Percentiles rank a stretch among this genome's conserved stretches.
Conservation (phyloP, 192 early-diverging fungal species). For the Rhizophlyctis rosea region DNA sequence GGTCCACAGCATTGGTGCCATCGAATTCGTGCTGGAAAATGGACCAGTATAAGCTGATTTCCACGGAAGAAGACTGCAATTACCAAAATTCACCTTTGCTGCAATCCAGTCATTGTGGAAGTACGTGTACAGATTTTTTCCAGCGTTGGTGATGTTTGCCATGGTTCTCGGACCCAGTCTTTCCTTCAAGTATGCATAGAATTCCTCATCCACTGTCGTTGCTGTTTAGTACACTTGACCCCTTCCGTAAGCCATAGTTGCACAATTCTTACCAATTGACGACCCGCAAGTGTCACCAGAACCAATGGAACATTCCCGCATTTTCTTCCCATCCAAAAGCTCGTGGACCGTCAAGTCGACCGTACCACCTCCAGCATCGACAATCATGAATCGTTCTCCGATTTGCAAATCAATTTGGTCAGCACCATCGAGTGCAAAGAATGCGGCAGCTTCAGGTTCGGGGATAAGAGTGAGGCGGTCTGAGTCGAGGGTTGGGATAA, state of each 20-base stretch:
- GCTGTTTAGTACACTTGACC: too few relatives aligned
- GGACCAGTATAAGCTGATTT: not conserved
- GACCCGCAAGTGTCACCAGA: conserved; percentile 1
- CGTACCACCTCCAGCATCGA: not conserved
- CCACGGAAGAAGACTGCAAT: too few relatives aligned
- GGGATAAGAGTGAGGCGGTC: not conserved
- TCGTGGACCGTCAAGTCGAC: not conserved
- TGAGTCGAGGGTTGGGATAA: not conserved
- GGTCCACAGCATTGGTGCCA: not conserved
- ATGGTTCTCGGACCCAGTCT: not conserved
- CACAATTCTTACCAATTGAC: not conserved
- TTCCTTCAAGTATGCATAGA: not conserved
- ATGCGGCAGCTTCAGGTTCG: not conserved
- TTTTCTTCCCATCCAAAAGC: not conserved
- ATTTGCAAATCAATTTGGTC: not conserved
- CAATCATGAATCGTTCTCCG: not conserved
- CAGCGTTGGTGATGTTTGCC: not conserved
- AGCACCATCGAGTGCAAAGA: not conserved
- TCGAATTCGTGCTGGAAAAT: not conserved
- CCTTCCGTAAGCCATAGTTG: too few relatives aligned
- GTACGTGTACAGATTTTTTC: not conserved
- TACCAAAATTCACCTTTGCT: not conserved
- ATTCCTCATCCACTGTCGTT: not conserved
- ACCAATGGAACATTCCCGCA: not conserved
- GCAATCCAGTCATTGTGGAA: conserved; percentile 1